Evolutionary conservation across 2,329 filamentous ascomycete species (phyloP), one percentile per base, ranked within the genome.

Genomic region (Ceratocystis eucalypticola): DNA sequence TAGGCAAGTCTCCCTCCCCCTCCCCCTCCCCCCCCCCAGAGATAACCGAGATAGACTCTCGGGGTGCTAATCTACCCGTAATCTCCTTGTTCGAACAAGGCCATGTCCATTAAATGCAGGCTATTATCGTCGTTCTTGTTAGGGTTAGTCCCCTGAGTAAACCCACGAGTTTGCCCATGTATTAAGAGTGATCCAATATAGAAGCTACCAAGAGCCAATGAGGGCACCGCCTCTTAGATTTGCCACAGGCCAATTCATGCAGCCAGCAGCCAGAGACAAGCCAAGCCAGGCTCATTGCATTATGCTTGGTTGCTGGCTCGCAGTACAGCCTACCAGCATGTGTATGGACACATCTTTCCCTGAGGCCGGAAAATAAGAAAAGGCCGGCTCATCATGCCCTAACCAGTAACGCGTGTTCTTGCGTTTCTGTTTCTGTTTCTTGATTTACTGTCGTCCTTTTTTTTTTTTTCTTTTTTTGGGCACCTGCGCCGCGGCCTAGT

Each of bases 381-480:
- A 53, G 48, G 15, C 53, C 53, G 53, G 25, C 53, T 59, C 28
- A 7, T 33, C 53, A 59, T 33, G 12, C 53, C 12, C 28, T 50
- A 5, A 59, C 17, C 6, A 33, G 53, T 12, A 59, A 59, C 53
- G 53, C 53, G 53, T 59, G 53, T 59, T 57, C 53, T 33, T 30
- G 25, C 33, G 53, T 59, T 59, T 59, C 53, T 33, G 25, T 57
- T 57, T 57, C 28, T 30, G 53, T 59, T 59, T 59, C 53, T 33
- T 53, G 28, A 30, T 59, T 59, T 20, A 25, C 25, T 25, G 25
- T 59, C n/a, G 53, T 59, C 22, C 17, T 37, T 25, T 59, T 1
- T 33, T 57, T 55, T 57, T 12, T 37, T 12, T 33, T 59, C 15
- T 57, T 59, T 30, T 33, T 59, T 12, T 17, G 53, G 5, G 12